Conservation (phyloP, 2,329 filamentous ascomycete genomes). For the Ustilaginoidea virens region DNA sequence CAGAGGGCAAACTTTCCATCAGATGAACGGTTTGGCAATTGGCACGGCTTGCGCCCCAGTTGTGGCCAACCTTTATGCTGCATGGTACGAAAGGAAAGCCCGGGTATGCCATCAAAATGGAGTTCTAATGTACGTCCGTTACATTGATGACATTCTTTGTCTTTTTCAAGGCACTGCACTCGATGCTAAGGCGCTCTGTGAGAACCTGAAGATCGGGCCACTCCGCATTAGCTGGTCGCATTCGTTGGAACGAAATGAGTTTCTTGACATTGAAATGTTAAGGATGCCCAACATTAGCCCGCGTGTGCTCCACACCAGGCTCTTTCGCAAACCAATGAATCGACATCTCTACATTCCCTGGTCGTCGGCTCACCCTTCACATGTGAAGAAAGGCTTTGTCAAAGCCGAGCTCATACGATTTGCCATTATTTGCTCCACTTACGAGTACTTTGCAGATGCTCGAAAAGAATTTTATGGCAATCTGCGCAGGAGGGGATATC, state of each 20-base stretch:
- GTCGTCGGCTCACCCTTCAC: neutral
- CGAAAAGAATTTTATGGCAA: neutral
- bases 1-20: neutral
- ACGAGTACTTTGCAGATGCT: neutral
- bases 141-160: neutral
- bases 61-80: neutral
- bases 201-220: neutral
- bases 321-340: neutral
- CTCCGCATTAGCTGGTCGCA: neutral
- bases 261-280: neutral
- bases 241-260: neutral
- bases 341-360: neutral
- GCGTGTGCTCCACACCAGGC: no score
- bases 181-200: no score
- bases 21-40: neutral
- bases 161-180: neutral
- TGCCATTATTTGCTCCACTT: neutral
- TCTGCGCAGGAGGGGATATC: neutral
- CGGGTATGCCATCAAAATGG: neutral
- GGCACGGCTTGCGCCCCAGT: neutral
- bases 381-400: neutral
- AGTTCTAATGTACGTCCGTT: neutral
- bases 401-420: neutral
- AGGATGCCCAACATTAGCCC: neutral
- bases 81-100: neutral